A percentile compares a stretch with the other conserved stretches of the same genome.
Evolutionary conservation across 179 eudicot genomes (phyloP).

Genomic region (Actinidia arguta): DNA sequence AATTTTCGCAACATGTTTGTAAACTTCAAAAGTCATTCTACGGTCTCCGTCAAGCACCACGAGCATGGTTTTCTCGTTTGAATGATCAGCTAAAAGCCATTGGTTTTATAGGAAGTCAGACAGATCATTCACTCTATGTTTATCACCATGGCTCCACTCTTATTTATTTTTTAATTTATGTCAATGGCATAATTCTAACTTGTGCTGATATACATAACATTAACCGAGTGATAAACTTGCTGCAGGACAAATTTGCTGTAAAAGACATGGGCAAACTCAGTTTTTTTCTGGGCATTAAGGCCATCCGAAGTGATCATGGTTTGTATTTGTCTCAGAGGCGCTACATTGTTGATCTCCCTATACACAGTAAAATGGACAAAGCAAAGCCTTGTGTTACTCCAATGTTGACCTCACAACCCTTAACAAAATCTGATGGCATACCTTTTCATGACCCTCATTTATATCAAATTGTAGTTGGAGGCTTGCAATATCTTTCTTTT

Average conservation of each 20-base stretch:
- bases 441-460: background rate
- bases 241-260: background rate
- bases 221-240: background rate
- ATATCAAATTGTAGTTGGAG: constrained; percentile 10
- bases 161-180: constrained; percentile 7
- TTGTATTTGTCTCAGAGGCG: constrained; percentile 2
- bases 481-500: constrained; percentile 9
- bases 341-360: constrained; percentile 2
- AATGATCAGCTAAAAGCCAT: background rate
- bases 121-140: background rate
- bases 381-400: background rate
- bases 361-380: background rate
- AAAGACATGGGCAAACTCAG: constrained; percentile 3
- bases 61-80: background rate
- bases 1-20: background rate
- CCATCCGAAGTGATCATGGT: background rate
- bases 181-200: constrained; percentile 1
- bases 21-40: background rate
- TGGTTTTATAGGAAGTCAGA: constrained; percentile 1
- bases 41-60: background rate
- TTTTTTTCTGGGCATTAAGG: constrained; percentile 13
- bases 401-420: background rate
- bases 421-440: background rate
- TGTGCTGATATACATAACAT: background rate
- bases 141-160: background rate